Percentiles rank a stretch among this genome's conserved stretches.
These are phyloP conservation scores for Cercophora samala DNA, from an alignment of 495 filamentous ascomycete species.

Conservation along the genomic window DNA sequence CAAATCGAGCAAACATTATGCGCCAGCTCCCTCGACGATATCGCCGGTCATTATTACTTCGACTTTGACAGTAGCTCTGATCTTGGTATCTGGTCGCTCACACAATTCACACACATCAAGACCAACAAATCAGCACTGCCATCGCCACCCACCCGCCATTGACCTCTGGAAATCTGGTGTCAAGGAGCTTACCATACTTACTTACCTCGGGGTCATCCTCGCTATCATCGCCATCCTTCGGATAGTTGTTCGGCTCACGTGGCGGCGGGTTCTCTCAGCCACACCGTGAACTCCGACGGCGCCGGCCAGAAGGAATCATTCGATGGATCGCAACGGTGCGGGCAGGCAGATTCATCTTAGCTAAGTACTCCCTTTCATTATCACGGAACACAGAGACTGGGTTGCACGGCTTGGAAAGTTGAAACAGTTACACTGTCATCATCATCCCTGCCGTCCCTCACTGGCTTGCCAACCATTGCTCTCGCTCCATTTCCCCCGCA, in stretches of 20 bases:
- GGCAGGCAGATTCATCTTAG: not conserved
- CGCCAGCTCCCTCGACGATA: not conserved
- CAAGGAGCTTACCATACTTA: not conserved
- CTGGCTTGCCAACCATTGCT: not conserved
- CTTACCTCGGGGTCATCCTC: not conserved
- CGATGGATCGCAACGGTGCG: not conserved
- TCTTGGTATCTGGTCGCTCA: not conserved
- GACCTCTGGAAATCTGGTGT: not conserved
- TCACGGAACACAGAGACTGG: not conserved
- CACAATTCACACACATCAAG: not conserved
- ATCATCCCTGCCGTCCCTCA: not conserved
- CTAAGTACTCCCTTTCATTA: not conserved
- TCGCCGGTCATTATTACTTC: not conserved
- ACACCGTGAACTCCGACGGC: slow-evolving; percentile 3
- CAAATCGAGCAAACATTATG: not conserved
- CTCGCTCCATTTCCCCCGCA: slow-evolving; percentile 1
- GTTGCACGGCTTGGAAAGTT: slow-evolving; percentile 6
- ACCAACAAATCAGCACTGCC: not conserved
- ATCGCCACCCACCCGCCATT: not conserved
- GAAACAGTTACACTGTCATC: slow-evolving; percentile 9
- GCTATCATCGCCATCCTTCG: not conserved
- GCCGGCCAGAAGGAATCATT: not conserved
- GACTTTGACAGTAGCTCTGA: not conserved
- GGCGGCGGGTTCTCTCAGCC: not conserved
- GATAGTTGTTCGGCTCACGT: not conserved